Percentiles rank a stretch among this genome's conserved stretches.
Conservation (phyloP, 345 rosid genomes). For the Ricinus communis region DNA sequence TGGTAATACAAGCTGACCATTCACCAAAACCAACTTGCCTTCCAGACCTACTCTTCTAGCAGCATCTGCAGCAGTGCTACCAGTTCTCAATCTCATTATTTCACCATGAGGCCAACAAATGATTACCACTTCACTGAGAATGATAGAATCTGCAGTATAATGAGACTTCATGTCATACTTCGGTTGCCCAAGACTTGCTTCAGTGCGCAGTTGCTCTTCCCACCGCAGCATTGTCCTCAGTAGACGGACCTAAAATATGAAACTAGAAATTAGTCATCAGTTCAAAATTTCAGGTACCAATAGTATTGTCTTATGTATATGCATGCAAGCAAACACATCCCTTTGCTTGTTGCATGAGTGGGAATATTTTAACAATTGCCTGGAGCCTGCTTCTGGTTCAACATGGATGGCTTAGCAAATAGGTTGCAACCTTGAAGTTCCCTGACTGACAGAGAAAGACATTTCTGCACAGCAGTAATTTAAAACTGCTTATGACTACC, state of each 20-base stretch:
- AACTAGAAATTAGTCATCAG: not conserved
- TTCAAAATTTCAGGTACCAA: not conserved
- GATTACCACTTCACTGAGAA: constrained; percentile 59
- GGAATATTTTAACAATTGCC: not conserved
- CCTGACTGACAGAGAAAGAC: too few species aligned
- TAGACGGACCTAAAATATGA: constrained; percentile 44
- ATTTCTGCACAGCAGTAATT: too few species aligned
- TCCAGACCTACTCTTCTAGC: constrained; percentile 62
- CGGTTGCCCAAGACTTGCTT: constrained; percentile 34
- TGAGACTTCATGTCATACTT: constrained; percentile 20
- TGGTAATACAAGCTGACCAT: constrained; percentile 60
- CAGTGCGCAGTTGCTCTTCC: constrained; percentile 64
- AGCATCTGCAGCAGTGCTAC: constrained; percentile 81
- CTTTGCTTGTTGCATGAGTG: not conserved
- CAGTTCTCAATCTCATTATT: constrained; percentile 58
- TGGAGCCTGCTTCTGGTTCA: not conserved
- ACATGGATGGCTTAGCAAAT: not conserved
- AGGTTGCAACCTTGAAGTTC: not conserved
- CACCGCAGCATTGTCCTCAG: constrained; percentile 73
- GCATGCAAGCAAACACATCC: not conserved
- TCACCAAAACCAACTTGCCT: constrained; percentile 59
- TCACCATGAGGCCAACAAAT: constrained; percentile 68
- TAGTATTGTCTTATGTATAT: not conserved
- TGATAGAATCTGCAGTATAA: constrained; percentile 21
- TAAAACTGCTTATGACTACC: not conserved